Evolutionary conservation across 2,329 filamentous ascomycete species (phyloP).

Genomic region (Tolypocladium pustulatum): DNA sequence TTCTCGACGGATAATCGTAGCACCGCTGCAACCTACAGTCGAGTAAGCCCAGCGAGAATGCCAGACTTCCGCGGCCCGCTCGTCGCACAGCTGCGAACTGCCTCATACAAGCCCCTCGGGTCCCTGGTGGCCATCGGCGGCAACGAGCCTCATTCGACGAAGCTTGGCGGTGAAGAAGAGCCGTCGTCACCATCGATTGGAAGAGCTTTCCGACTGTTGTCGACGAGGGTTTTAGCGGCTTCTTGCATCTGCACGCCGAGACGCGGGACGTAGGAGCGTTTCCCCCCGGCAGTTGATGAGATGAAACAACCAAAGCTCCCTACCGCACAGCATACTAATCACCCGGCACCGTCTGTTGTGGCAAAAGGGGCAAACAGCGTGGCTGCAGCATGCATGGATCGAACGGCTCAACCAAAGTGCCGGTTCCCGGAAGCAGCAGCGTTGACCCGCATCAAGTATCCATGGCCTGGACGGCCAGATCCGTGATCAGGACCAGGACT

Average conservation of each 20-base stretch:
- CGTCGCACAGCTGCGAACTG: not conserved
- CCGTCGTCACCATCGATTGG: not conserved
- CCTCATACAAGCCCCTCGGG: not conserved
- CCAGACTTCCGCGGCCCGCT: not conserved
- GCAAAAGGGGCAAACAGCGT: not conserved
- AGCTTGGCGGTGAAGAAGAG: not conserved
- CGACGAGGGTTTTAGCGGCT: not conserved
- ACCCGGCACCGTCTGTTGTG: not conserved
- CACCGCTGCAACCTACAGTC: not conserved
- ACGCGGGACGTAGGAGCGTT: not conserved
- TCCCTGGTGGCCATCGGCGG: not conserved
- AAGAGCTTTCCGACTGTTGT: not conserved
- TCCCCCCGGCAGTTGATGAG: not conserved
- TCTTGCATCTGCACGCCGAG: not conserved
- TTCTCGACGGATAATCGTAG: not conserved
- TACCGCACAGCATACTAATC: not conserved
- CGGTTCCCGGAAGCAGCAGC: not conserved
- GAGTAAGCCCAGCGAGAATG: not conserved
- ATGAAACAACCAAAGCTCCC: not conserved
- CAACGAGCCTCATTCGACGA: not conserved
- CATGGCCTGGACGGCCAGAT: not conserved
- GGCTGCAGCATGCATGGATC: not conserved
- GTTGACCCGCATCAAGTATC: not conserved
- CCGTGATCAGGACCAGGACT: not conserved
- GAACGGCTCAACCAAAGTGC: not conserved